Conservation (phyloP, 441 rosid species). For the Gossypium gossypioides region DNA sequence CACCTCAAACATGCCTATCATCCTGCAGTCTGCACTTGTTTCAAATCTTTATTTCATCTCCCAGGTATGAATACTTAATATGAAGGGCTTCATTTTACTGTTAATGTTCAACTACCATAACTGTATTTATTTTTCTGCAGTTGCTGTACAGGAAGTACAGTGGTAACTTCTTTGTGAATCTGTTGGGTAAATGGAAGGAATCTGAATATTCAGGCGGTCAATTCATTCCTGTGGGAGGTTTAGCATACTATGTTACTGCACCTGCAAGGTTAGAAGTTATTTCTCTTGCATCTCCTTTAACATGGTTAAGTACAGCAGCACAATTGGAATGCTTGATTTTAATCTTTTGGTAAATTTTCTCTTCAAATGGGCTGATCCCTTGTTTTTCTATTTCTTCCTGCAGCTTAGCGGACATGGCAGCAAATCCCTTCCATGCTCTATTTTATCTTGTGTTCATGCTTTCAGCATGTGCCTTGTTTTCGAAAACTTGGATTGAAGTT, state of each 20-base stretch:
- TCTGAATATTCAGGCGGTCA: conserved; percentile 41
- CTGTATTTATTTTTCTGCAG: conserved; percentile 23
- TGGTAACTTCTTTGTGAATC: conserved; percentile 56
- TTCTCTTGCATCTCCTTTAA: background rate
- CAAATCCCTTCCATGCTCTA: conserved; percentile 45
- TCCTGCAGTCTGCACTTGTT: conserved; percentile 86
- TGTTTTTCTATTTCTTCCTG: conserved; percentile 5
- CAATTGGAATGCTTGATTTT: background rate
- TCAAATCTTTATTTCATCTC: conserved; percentile 88
- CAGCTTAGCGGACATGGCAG: conserved; percentile 71
- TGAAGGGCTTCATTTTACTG: background rate
- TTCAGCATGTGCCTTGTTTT: conserved; percentile 65
- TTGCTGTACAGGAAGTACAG: conserved; percentile 57
- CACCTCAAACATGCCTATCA: conserved; percentile 77
- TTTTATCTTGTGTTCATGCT: conserved; percentile 65
- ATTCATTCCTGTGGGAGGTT: conserved; percentile 39
- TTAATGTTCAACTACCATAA: background rate
- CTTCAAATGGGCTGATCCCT: background rate
- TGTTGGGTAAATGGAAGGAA: conserved; percentile 64
- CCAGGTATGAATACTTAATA: conserved; percentile 39
- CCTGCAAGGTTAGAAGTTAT: conserved; percentile 26
- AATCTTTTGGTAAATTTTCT: background rate
- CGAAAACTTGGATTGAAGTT: conserved; percentile 56
- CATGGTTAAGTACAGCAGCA: background rate
- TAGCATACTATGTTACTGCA: conserved; percentile 59